Percentiles rank a stretch among this genome's conserved stretches.
Evolutionary conservation across 345 rosid genomes (phyloP).

Genomic region (Anastatica hierochuntica): DNA sequence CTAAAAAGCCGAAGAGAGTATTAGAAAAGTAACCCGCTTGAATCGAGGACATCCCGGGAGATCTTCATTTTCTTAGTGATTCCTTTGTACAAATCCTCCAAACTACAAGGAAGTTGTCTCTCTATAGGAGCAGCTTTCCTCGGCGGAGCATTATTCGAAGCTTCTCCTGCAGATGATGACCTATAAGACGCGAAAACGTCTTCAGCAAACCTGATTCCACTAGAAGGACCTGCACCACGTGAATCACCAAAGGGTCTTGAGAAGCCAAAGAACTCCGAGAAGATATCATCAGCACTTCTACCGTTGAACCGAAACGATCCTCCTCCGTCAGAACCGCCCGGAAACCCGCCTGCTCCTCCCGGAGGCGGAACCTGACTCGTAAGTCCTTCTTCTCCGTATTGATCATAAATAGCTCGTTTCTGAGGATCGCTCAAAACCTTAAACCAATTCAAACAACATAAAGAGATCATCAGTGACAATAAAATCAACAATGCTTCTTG

Average conservation of each 20-base stretch:
- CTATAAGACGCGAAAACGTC: constrained; percentile 48
- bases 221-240: constrained; percentile 45
- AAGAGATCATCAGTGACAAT: neutral
- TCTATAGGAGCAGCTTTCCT: constrained; percentile 71
- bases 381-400: constrained; percentile 85
- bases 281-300: constrained; percentile 71
- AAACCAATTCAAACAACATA: constrained; percentile 1
- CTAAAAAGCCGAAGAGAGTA: too few species aligned
- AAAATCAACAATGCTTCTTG: too few species aligned
- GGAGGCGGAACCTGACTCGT: constrained; percentile 75
- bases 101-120: constrained; percentile 67
- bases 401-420: constrained; percentile 72
- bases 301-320: constrained; percentile 61
- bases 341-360: constrained; percentile 45
- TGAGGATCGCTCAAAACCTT: constrained; percentile 81
- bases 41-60: constrained; percentile 62
- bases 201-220: constrained; percentile 47
- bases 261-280: constrained; percentile 78
- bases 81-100: constrained; percentile 89
- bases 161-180: constrained; percentile 34
- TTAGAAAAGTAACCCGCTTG: constrained; percentile 56
- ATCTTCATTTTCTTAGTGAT: too few species aligned
- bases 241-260: constrained; percentile 56
- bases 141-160: constrained; percentile 31
- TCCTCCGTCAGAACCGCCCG: constrained; percentile 36